phyloP scores from a whole-genome alignment of 2,329 filamentous ascomycete species.

The Sclerotinia trifoliorum region DNA sequence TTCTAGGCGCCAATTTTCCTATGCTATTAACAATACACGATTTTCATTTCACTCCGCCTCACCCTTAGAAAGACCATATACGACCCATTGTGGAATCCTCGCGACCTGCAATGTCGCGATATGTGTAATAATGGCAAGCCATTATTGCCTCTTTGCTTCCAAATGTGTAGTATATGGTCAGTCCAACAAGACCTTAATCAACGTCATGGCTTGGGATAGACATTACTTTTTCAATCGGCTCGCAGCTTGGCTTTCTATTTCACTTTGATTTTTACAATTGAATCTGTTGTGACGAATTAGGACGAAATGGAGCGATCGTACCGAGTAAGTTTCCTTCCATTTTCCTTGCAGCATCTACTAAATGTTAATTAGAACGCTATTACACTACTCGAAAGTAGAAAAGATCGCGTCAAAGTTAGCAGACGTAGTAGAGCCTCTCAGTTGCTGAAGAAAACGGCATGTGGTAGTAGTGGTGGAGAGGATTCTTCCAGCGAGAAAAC shows the following conservation, averaged over 20 bases:
- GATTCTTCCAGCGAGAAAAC: background rate
- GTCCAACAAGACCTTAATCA: background rate
- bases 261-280: background rate
- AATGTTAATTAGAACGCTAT: background rate
- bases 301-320: slow-evolving; percentile 11
- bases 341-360: background rate
- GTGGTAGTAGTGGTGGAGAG: slow-evolving; percentile 3
- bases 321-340: background rate
- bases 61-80: background rate
- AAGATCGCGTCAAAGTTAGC: background rate
- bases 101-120: background rate
- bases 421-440: slow-evolving; percentile 13
- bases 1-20: background rate
- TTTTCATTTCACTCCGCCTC: background rate
- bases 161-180: background rate
- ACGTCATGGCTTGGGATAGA: background rate
- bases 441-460: slow-evolving; percentile 7
- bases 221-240: background rate
- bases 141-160: background rate
- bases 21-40: no score
- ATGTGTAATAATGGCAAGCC: no score
- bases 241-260: background rate
- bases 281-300: background rate
- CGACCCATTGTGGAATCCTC: background rate
- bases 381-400: slow-evolving; percentile 8